These are phyloP conservation scores for Trichothecium roseum DNA, from an alignment of 2,329 filamentous ascomycete genomes.

Conservation along the genomic window DNA sequence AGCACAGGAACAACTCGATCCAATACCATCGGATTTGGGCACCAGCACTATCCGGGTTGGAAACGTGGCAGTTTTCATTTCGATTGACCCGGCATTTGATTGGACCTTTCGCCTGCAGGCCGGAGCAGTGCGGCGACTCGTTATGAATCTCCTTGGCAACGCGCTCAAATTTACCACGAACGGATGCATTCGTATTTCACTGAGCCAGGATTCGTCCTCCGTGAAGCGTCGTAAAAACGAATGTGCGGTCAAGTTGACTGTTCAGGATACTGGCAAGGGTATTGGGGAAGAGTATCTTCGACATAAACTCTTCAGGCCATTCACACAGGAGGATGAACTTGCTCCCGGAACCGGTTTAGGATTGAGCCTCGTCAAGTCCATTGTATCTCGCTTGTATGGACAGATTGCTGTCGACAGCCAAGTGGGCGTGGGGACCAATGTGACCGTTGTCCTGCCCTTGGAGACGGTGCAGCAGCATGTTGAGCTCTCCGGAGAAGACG, in stretches of 20 bases:
- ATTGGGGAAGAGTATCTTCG: constrained; percentile 53
- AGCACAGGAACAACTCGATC: constrained; percentile 2
- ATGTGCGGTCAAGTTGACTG: constrained; percentile 30
- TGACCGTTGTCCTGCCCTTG: constrained; percentile 21
- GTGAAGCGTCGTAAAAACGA: too few species aligned
- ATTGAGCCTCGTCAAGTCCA: constrained; percentile 50
- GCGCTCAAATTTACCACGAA: constrained; percentile 47
- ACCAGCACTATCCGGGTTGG: too few species aligned
- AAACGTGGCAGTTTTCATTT: constrained; percentile 33
- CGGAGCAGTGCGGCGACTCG: constrained; percentile 39
- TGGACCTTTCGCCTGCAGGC: constrained; percentile 46
- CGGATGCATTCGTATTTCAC: constrained; percentile 19
- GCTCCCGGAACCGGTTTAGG: constrained; percentile 54
- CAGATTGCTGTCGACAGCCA: constrained; percentile 44
- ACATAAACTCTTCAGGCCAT: constrained; percentile 51
- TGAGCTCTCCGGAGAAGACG: constrained; percentile 8
- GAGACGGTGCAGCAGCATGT: constrained; percentile 3
- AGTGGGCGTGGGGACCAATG: constrained; percentile 23
- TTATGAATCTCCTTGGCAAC: constrained; percentile 56
- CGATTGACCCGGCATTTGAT: constrained; percentile 32
- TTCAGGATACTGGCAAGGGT: constrained; percentile 55
- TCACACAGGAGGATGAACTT: constrained; percentile 52
- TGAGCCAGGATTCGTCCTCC: constrained; percentile 12
- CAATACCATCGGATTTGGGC: too few species aligned
- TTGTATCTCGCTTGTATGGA: constrained; percentile 48